phyloP scores from a whole-genome alignment of 768 basidiomycete genomes.

The Amanita molliuscula region DNA sequence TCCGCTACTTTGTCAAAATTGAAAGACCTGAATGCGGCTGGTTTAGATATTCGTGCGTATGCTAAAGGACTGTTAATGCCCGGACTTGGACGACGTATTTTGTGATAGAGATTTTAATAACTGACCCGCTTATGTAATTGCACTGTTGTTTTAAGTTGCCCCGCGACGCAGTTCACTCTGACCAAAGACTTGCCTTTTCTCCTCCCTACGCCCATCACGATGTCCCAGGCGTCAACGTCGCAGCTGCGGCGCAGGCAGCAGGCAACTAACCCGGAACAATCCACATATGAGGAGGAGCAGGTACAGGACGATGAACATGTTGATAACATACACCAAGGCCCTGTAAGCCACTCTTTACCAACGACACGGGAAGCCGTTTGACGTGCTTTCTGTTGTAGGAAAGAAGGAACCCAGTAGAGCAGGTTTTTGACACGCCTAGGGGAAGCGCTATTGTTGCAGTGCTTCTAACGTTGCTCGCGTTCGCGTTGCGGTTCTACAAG shows the following conservation, averaged over 20 bases:
- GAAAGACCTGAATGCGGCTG: slow-evolving; percentile 3
- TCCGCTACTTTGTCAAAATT: slow-evolving; percentile 1
- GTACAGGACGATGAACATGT: slow-evolving; percentile 6
- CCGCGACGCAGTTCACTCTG: neutral
- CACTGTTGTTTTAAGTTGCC: neutral
- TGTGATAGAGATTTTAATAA: neutral
- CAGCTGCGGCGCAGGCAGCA: neutral
- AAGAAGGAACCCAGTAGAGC: slow-evolving; percentile 50
- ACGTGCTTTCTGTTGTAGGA: slow-evolving; percentile 22
- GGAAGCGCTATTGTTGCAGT: slow-evolving; percentile 56
- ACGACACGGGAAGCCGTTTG: neutral
- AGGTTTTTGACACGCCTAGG: slow-evolving; percentile 48
- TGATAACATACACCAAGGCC: slow-evolving; percentile 4
- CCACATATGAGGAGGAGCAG: slow-evolving; percentile 1
- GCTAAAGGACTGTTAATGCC: slow-evolving; percentile 1
- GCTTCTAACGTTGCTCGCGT: slow-evolving; percentile 63
- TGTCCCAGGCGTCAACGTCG: neutral
- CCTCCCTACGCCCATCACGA: neutral
- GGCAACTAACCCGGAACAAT: neutral
- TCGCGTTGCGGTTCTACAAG: slow-evolving; percentile 85
- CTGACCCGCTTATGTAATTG: neutral
- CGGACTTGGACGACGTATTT: neutral
- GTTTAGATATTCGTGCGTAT: slow-evolving; percentile 5
- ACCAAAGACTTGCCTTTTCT: slow-evolving; percentile 11
- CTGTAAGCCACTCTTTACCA: slow-evolving; percentile 5